Evolutionary conservation across 352 stramenopile species (phyloP).

Genomic region (Globisporangium polare): DNA sequence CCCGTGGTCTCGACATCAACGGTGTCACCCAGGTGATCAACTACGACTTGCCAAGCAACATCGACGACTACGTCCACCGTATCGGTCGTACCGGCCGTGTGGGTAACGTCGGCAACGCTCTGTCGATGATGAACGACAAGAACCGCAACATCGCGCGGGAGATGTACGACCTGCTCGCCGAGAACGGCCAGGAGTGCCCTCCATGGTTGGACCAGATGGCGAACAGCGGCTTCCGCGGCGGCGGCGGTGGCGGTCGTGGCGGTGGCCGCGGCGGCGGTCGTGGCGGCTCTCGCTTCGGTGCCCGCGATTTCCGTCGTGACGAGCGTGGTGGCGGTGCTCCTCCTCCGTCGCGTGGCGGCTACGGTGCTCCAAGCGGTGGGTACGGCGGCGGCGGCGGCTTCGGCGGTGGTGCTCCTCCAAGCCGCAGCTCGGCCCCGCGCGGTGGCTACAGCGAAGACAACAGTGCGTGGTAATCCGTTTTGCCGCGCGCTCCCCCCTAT

Average conservation of each 20-base stretch:
- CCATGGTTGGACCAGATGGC: slow-evolving; percentile 94
- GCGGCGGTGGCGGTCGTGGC: slow-evolving; percentile 41
- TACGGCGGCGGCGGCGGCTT: slow-evolving; percentile 20
- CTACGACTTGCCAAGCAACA: slow-evolving; percentile 98
- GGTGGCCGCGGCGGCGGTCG: slow-evolving; percentile 49
- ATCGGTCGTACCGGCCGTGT: slow-evolving; percentile 99
- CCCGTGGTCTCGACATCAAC: slow-evolving; percentile 98
- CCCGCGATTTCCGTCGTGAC: slow-evolving; percentile 84
- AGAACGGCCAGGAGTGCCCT: slow-evolving; percentile 95
- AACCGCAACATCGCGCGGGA: slow-evolving; percentile 97
- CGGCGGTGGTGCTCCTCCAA: slow-evolving; percentile 23
- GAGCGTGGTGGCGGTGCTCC: slow-evolving; percentile 36
- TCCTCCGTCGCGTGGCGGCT: slow-evolving; percentile 16
- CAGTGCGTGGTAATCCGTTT: slow-evolving; percentile 78
- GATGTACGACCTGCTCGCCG: slow-evolving; percentile 95
- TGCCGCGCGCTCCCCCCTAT: slow-evolving; percentile 17
- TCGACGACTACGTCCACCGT: slow-evolving; percentile 99
- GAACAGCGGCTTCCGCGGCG: slow-evolving; percentile 67
- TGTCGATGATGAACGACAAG: slow-evolving; percentile 99
- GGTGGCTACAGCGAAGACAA: slow-evolving; percentile 71
- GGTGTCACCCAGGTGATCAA: slow-evolving; percentile 97
- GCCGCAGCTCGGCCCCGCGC: slow-evolving; percentile 33
- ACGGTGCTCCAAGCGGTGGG: slow-evolving; percentile 28
- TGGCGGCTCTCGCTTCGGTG: slow-evolving; percentile 77
- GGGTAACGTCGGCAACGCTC: slow-evolving; percentile 95